A percentile compares a stretch with the other conserved stretches of the same genome.
Evolutionary conservation across 2,329 filamentous ascomycete species (phyloP).

Genomic region (Microcera coccophila): DNA sequence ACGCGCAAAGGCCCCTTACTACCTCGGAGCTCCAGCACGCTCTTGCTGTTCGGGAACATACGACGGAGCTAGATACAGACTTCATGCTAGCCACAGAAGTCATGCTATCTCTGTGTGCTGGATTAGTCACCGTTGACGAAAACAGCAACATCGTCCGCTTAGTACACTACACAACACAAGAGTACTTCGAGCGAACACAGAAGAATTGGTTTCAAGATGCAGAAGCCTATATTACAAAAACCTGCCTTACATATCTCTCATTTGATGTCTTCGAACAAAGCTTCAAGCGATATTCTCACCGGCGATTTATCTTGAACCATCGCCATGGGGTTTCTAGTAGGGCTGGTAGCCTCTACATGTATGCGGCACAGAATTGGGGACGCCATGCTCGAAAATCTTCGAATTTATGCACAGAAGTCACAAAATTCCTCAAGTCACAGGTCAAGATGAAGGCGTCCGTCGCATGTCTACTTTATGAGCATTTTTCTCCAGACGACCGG

Average conservation of each 20-base stretch:
- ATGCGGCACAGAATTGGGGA: background rate
- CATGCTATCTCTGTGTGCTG: constrained; percentile 37
- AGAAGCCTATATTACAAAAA: constrained; percentile 24
- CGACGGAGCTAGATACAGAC: constrained; percentile 29
- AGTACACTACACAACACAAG: constrained; percentile 43
- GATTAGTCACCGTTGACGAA: constrained; percentile 38
- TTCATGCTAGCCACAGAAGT: constrained; percentile 30
- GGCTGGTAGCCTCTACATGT: background rate
- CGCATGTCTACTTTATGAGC: no score
- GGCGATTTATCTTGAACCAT: no score
- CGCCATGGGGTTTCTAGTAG: no score
- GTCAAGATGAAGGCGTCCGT: background rate
- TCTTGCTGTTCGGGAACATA: constrained; percentile 32
- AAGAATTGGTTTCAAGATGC: constrained; percentile 30
- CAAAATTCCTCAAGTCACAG: background rate
- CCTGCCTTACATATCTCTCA: constrained; percentile 36
- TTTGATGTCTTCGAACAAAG: constrained; percentile 23
- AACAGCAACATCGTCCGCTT: constrained; percentile 36
- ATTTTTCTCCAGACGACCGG: no score
- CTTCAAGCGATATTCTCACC: background rate
- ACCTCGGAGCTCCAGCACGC: constrained; percentile 38
- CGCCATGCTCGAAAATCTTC: background rate
- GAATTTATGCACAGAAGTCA: background rate
- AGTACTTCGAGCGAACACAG: constrained; percentile 37
- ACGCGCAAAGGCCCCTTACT: constrained; percentile 30